Evolutionary conservation across 2,329 filamentous ascomycete species (phyloP).

Genomic region (Phyllachora maydis): DNA sequence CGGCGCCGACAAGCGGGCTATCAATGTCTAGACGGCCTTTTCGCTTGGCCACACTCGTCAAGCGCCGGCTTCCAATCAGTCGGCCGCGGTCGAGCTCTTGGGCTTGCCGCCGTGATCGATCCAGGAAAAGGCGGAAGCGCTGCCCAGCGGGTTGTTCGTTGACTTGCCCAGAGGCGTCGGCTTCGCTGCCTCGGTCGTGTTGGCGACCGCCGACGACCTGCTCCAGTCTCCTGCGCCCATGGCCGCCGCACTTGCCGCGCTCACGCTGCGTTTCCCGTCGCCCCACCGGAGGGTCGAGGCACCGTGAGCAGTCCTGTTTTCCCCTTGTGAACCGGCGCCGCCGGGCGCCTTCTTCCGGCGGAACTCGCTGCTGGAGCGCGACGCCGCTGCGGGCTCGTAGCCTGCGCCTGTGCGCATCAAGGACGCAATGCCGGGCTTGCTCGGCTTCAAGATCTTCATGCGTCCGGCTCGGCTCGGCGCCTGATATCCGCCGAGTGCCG

Average conservation of each 20-base stretch:
- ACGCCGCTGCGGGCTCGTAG: constrained; percentile 26
- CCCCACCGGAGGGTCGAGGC: constrained; percentile 24
- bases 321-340: constrained; percentile 6
- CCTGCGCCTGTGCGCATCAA: constrained; percentile 25
- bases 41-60: not conserved
- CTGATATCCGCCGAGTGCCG: constrained; percentile 45
- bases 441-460: constrained; percentile 82
- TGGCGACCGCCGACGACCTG: constrained; percentile 7
- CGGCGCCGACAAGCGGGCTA: too few species aligned
- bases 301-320: too few species aligned
- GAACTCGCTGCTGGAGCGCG: constrained; percentile 25
- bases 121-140: constrained; percentile 89
- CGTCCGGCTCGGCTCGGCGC: constrained; percentile 43
- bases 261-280: constrained; percentile 26
- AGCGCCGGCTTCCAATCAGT: not conserved
- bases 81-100: constrained; percentile 15
- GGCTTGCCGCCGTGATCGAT: constrained; percentile 43
- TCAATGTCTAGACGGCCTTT: too few species aligned
- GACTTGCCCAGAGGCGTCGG: constrained; percentile 37
- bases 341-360: constrained; percentile 24
- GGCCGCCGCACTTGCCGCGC: constrained; percentile 11
- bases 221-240: constrained; percentile 15
- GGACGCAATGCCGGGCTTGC: constrained; percentile 37
- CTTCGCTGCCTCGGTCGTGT: constrained; percentile 15
- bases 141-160: constrained; percentile 64